Conservation (phyloP, 495 filamentous ascomycete genomes). For the Mycothermus thermophilus region DNA sequence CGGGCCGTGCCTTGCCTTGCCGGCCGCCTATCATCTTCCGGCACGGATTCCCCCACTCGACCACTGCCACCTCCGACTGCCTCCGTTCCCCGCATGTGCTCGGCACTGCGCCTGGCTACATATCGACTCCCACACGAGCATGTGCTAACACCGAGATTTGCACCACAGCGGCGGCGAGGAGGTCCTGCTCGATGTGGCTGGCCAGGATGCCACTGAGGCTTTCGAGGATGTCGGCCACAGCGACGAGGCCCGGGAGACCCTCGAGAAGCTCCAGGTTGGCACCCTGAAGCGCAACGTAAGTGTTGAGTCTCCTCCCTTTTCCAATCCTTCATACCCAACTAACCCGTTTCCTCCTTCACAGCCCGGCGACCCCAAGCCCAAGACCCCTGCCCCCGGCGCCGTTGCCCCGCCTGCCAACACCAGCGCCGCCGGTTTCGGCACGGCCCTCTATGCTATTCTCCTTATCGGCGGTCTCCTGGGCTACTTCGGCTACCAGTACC, state of each 20-base stretch:
- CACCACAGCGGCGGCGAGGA: slow-evolving; percentile 85
- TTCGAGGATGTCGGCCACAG: slow-evolving; percentile 99
- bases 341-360: slow-evolving; percentile 23
- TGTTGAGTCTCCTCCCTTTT: background rate
- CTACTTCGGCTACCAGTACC: slow-evolving; percentile 78
- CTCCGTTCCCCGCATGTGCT: no score
- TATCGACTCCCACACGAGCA: no score
- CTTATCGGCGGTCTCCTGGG: slow-evolving; percentile 64
- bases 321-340: background rate
- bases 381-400: slow-evolving; percentile 32
- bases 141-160: slow-evolving; percentile 6
- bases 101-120: no score
- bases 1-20: background rate
- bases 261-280: slow-evolving; percentile 66
- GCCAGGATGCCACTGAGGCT: slow-evolving; percentile 93
- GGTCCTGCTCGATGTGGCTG: slow-evolving; percentile 89
- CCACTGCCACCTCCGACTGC: no score
- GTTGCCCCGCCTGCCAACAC: slow-evolving; percentile 37
- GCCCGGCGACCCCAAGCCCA: slow-evolving; percentile 75
- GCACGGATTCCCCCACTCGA: no score
- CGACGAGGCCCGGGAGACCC: slow-evolving; percentile 93
- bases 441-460: slow-evolving; percentile 72
- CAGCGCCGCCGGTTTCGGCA: slow-evolving; percentile 45
- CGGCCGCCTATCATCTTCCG: background rate
- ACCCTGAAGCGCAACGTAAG: slow-evolving; percentile 72